Conservation (phyloP, 768 basidiomycete genomes). For the Tulasnella sp. region DNA sequence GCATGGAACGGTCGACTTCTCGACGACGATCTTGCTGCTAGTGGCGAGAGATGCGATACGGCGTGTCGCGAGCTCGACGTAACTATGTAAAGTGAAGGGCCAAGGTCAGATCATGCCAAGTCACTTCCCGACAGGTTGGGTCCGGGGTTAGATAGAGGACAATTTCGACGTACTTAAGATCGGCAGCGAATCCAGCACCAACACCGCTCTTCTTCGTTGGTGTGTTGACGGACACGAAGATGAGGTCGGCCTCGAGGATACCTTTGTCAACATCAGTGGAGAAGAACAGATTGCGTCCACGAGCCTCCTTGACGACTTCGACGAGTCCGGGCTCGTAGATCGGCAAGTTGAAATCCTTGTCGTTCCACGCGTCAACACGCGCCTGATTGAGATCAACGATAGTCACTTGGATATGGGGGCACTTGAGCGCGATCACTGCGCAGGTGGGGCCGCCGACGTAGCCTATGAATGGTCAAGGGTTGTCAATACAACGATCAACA, state of each 20-base stretch:
- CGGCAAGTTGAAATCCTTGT: conserved; percentile 67
- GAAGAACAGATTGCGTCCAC: conserved; percentile 96
- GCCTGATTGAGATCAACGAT: conserved; percentile 96
- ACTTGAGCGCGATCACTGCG: conserved; percentile 88
- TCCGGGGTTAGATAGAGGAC: conserved; percentile 1
- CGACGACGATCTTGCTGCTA: conserved; percentile 94
- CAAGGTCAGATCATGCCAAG: not conserved
- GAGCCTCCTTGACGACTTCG: conserved; percentile 75
- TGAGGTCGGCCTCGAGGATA: conserved; percentile 90
- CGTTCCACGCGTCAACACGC: conserved; percentile 96
- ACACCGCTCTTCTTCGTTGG: conserved; percentile 98
- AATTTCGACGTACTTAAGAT: conserved; percentile 69
- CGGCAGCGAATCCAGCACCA: conserved; percentile 95
- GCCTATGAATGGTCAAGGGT: conserved; percentile 68
- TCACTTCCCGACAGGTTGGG: not conserved
- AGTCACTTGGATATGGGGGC: conserved; percentile 86
- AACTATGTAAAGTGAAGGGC: conserved; percentile 40
- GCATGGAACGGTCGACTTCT: conserved; percentile 98
- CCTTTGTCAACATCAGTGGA: conserved; percentile 88
- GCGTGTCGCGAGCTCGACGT: conserved; percentile 93
- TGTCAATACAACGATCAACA: conserved; percentile 10
- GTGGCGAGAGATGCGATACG: conserved; percentile 87
- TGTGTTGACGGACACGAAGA: conserved; percentile 98
- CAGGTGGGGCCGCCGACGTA: conserved; percentile 96
- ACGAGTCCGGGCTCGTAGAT: conserved; percentile 98